phyloP scores from a whole-genome alignment of 306 rosid species.

The Lithocarpus polystachyus region DNA sequence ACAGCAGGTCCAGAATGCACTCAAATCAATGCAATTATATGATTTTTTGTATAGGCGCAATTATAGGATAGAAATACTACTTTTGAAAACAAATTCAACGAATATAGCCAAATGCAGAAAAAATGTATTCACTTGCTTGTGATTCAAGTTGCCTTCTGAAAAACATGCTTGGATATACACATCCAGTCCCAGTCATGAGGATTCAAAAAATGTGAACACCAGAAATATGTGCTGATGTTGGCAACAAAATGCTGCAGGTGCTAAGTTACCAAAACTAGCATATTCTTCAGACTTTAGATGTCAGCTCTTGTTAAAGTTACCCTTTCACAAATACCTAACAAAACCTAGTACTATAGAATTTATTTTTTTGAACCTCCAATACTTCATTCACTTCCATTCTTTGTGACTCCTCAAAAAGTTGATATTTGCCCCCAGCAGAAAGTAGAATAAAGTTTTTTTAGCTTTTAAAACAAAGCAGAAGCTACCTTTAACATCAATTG shows the following conservation, averaged over 20 bases:
- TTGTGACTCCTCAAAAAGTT: neutral
- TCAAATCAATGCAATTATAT: neutral
- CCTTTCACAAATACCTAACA: neutral
- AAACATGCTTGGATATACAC: neutral
- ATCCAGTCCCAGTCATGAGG: neutral
- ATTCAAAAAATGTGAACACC: neutral
- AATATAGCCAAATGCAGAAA: neutral
- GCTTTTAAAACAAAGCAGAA: neutral
- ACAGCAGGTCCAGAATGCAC: neutral
- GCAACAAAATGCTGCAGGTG: neutral
- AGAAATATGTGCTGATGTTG: neutral
- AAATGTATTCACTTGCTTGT: neutral
- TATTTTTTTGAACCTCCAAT: neutral
- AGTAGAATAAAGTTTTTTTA: neutral
- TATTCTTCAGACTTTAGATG: neutral
- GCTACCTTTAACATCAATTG: no score
- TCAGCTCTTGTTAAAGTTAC: neutral
- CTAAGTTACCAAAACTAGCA: neutral
- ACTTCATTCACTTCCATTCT: neutral
- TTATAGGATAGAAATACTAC: neutral
- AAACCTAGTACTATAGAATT: neutral
- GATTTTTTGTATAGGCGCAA: no score
- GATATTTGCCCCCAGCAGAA: neutral
- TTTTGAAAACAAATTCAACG: neutral
- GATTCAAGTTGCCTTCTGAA: neutral